Evolutionary conservation across 306 rosid genomes (phyloP).

Genomic region (Lagenaria siceraria): DNA sequence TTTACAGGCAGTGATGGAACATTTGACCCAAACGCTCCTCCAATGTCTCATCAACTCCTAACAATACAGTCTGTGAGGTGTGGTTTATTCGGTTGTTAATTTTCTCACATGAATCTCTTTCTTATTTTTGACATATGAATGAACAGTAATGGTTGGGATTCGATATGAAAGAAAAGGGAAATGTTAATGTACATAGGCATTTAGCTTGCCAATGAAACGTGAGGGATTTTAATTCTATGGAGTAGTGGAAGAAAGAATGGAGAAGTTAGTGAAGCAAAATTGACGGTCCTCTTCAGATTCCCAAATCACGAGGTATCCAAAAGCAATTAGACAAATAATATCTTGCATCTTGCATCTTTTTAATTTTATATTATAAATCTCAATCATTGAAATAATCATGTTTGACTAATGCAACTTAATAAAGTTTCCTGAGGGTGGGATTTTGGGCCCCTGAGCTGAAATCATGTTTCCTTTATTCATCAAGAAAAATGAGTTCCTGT

Average conservation of each 20-base stretch:
- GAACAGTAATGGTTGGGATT: background rate
- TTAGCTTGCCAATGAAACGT: background rate
- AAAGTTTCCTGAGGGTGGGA: constrained; percentile 15
- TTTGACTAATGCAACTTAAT: constrained; percentile 17
- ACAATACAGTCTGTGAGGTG: background rate
- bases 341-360: background rate
- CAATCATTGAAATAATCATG: constrained; percentile 10
- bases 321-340: constrained; percentile 2
- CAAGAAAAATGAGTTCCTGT: background rate
- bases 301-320: constrained; percentile 4
- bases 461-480: constrained; percentile 16
- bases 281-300: constrained; percentile 19
- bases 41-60: background rate
- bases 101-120: background rate
- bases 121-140: background rate
- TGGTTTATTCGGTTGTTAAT: background rate
- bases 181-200: background rate
- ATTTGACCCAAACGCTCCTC: background rate
- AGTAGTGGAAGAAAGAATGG: constrained; percentile 5
- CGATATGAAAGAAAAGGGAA: background rate
- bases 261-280: constrained; percentile 24
- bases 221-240: background rate
- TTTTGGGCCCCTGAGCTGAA: constrained; percentile 26
- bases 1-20: background rate
- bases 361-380: background rate